Percentiles rank a stretch among this genome's conserved stretches.
Evolutionary conservation across 2,329 filamentous ascomycete genomes (phyloP).

Genomic region (Scedosporium aurantiacum): DNA sequence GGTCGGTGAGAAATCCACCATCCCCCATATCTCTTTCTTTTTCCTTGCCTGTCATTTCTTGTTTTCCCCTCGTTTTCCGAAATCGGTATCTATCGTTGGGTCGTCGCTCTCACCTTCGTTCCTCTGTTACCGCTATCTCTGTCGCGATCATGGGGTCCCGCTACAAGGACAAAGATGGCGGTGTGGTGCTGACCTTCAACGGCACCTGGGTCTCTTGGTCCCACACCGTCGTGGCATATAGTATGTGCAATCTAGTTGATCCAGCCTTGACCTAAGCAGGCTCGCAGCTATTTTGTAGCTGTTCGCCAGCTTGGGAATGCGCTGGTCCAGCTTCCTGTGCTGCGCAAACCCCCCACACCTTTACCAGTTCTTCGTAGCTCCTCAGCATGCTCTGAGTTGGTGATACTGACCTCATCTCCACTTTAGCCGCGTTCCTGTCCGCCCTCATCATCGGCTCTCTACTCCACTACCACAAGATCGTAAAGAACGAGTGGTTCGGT

Average conservation of each 20-base stretch:
- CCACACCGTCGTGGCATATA: slow-evolving; percentile 76
- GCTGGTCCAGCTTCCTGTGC: too few species aligned
- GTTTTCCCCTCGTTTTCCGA: slow-evolving; percentile 5
- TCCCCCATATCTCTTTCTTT: not conserved
- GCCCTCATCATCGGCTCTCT: slow-evolving; percentile 70
- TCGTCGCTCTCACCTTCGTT: not conserved
- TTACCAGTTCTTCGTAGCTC: not conserved
- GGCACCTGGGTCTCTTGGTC: slow-evolving; percentile 84
- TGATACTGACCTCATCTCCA: slow-evolving; percentile 5
- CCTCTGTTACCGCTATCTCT: slow-evolving; percentile 6
- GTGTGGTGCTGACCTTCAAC: slow-evolving; percentile 55
- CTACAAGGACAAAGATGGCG: slow-evolving; percentile 56
- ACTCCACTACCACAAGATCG: slow-evolving; percentile 93
- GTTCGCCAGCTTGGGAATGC: not conserved
- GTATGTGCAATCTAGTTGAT: slow-evolving; percentile 32
- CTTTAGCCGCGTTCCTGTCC: slow-evolving; percentile 68
- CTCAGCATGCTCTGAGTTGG: not conserved
- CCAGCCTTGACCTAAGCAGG: not conserved
- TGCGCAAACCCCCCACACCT: not conserved
- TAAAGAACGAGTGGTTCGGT: slow-evolving; percentile 91
- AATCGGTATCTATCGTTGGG: slow-evolving; percentile 3
- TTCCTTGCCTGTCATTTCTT: slow-evolving; percentile 11
- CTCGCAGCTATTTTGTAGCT: not conserved
- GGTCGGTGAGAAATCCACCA: not conserved
- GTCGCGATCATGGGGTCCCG: slow-evolving; percentile 28